phyloP scores from a whole-genome alignment of 1,284 basidiomycete species.

The Pseudozyma sp. region DNA sequence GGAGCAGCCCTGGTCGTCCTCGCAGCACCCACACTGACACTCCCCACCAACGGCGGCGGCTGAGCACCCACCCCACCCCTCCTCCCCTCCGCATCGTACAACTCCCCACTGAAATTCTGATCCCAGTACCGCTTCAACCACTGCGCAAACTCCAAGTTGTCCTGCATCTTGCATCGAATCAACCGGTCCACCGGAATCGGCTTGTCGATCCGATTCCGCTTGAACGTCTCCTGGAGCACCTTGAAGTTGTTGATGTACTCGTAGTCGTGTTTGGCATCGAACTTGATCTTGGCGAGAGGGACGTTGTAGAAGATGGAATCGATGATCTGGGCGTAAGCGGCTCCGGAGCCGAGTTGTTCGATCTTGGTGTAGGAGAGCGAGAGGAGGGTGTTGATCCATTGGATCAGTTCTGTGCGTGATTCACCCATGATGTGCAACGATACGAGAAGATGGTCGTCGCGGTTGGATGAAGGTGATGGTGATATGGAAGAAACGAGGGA shows the following conservation, averaged over 20 bases:
- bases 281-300: conserved; percentile 62
- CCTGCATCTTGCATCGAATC: conserved; percentile 99
- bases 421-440: conserved; percentile 51
- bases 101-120: conserved; percentile 84
- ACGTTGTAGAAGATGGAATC: conserved; percentile 83
- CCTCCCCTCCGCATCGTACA: conserved; percentile 87
- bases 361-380: conserved; percentile 88
- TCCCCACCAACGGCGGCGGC: conserved; percentile 59
- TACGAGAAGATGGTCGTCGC: background rate
- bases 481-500: background rate
- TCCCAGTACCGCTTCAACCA: conserved; percentile 99
- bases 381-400: conserved; percentile 94
- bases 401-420: conserved; percentile 82
- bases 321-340: conserved; percentile 74
- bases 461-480: background rate
- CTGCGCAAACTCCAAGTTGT: conserved; percentile 98
- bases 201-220: conserved; percentile 87
- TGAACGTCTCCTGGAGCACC: conserved; percentile 77
- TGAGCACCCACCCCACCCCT: conserved; percentile 75
- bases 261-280: conserved; percentile 79
- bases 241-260: conserved; percentile 96
- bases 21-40: conserved; percentile 48
- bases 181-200: conserved; percentile 93
- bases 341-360: conserved; percentile 78
- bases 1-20: conserved; percentile 9